Evolutionary conservation across 2,329 filamentous ascomycete genomes (phyloP).

Genomic region (Chalaropsis ovoidea): DNA sequence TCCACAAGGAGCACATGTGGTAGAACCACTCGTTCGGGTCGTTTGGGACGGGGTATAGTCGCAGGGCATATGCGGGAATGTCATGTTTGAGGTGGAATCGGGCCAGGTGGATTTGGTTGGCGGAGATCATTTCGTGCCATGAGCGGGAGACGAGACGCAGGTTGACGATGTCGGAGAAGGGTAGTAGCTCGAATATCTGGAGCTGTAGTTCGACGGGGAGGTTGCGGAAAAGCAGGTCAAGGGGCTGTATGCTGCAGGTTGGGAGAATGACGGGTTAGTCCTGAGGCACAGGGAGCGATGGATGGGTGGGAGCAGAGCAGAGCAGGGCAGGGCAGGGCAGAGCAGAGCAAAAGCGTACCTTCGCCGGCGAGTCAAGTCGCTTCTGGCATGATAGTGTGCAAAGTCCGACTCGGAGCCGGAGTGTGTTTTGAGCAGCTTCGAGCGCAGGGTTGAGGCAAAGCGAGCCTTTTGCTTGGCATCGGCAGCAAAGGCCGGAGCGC

Average conservation of each 20-base stretch:
- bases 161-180: slow-evolving; percentile 50
- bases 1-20: slow-evolving; percentile 55
- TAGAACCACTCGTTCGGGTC: slow-evolving; percentile 45
- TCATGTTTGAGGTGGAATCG: slow-evolving; percentile 51
- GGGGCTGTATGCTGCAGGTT: slow-evolving; percentile 34
- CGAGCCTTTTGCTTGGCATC: slow-evolving; percentile 36
- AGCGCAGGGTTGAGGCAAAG: slow-evolving; percentile 35
- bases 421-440: slow-evolving; percentile 31
- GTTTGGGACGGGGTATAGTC: slow-evolving; percentile 48
- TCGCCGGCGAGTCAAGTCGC: neutral
- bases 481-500: slow-evolving; percentile 28
- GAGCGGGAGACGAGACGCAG: slow-evolving; percentile 49
- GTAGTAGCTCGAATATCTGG: slow-evolving; percentile 50
- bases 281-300: neutral
- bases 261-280: neutral
- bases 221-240: slow-evolving; percentile 48
- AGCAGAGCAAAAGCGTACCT: slow-evolving; percentile 17
- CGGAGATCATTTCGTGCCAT: slow-evolving; percentile 49
- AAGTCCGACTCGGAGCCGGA: slow-evolving; percentile 15
- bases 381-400: neutral
- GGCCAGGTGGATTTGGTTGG: slow-evolving; percentile 52
- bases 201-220: slow-evolving; percentile 54
- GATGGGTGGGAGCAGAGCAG: neutral
- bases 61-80: slow-evolving; percentile 50
- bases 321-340: neutral